Base-by-base conservation (phyloP, 768 basidiomycete genomes). In the Pleurotus pulmonarius region DNA sequence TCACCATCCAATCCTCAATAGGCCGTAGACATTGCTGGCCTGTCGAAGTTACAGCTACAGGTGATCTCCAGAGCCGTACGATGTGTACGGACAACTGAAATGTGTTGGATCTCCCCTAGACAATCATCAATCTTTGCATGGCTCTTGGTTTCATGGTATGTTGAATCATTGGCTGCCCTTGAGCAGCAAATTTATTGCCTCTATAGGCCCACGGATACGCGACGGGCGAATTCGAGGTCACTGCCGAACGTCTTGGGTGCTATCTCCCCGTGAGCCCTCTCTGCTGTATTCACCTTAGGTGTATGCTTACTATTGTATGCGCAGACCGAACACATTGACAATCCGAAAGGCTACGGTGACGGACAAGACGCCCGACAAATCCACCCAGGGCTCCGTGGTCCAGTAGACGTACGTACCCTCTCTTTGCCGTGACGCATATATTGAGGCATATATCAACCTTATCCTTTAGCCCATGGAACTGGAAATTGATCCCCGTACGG, bases 61-160 rank as follows among this genome's bases (percentile, higher is more conserved):
- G 87, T 86, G 49, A 15, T 76, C 18, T 43, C 13, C 22, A n/a
- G 22, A 12, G 25, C 22, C 34, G 4, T 37, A 22, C 38, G 49
- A 46, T 46, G 34, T 37, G 29, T 9, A 20, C 3, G 29, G 29
- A 34, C 9, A 11, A 34, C 11, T 34, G 9, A 34, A 40, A 1
- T 39, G 38, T 39, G 8, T 8, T 52, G 41, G 12, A 44, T 34
- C 15, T 59, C 13, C 51, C 49, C 3, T 68, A 92, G 83, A 92
- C 90, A 0, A 94, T 96, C 65, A 71, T 96, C 68, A 95, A 94
- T 65, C 70, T 95, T 24, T 83, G 85, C 72, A 94, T 94, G 87
- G 90, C 81, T 15, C 87, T 96, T 47, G 94, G 95, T 6, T 98
- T 98, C 73, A 70, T 95, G 72, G 91, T 88, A 59, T 58, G 75